A percentile compares a stretch with the other conserved stretches of the same genome.
These are phyloP conservation scores for Aspergillus fumigatus DNA, from an alignment of 2,329 filamentous ascomycete species.

Conservation along the genomic window DNA sequence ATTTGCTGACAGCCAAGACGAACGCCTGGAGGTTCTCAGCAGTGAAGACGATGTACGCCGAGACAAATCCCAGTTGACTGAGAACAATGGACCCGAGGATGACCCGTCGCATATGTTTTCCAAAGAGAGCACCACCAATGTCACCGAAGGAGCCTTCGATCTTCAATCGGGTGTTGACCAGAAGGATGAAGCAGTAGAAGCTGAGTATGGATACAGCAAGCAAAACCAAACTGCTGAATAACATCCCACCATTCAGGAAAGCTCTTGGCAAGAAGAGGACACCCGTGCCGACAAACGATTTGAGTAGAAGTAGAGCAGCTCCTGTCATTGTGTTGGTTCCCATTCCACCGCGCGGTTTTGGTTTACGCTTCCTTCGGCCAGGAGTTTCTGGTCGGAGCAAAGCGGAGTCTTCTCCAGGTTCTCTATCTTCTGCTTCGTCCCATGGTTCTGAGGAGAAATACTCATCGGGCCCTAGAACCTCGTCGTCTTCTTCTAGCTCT, in stretches of 20 bases:
- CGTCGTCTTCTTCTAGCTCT: conserved; percentile 93
- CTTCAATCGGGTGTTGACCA: conserved; percentile 79
- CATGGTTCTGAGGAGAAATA: conserved; percentile 81
- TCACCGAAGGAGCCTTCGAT: conserved; percentile 96
- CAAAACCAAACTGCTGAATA: conserved; percentile 92
- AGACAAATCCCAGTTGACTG: conserved; percentile 91
- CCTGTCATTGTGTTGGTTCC: conserved; percentile 75
- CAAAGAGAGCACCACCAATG: conserved; percentile 88
- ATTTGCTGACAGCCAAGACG: conserved; percentile 84
- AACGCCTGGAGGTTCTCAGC: conserved; percentile 94
- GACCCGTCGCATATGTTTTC: conserved; percentile 79
- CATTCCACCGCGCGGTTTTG: conserved; percentile 65
- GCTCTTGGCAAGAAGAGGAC: conserved; percentile 90
- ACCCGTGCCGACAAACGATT: conserved; percentile 96
- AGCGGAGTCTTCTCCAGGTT: conserved; percentile 83
- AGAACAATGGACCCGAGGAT: conserved; percentile 91
- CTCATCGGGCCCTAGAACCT: conserved; percentile 78
- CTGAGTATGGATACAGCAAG: conserved; percentile 78
- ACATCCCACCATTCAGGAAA: conserved; percentile 94
- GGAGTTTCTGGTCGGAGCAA: conserved; percentile 66
- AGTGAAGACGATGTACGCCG: conserved; percentile 95
- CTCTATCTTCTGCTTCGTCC: conserved; percentile 57
- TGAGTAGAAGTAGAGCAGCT: conserved; percentile 80
- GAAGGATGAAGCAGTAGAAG: conserved; percentile 95
- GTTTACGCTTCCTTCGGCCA: conserved; percentile 70